Conservation (phyloP, 2,329 filamentous ascomycete genomes). For the Microsporum canis region DNA sequence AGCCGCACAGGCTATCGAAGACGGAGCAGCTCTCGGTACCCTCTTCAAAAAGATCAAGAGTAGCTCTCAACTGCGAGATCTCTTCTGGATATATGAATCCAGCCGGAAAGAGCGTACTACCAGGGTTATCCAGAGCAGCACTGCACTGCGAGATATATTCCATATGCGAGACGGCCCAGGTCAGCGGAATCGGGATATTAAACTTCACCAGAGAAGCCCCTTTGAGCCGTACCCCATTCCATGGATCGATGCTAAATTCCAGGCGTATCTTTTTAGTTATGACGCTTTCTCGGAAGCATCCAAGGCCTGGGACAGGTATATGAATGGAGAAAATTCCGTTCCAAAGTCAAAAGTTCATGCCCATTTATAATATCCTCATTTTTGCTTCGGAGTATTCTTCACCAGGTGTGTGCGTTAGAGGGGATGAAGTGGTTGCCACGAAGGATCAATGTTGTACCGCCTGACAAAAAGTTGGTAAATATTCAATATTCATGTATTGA, state of each 20-base stretch:
- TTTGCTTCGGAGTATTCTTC: neutral
- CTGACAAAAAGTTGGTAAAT: too few species aligned
- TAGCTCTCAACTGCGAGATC: slow-evolving; percentile 12
- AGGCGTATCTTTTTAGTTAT: slow-evolving; percentile 32
- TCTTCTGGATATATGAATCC: slow-evolving; percentile 41
- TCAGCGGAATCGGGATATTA: slow-evolving; percentile 43
- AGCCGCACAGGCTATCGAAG: slow-evolving; percentile 24
- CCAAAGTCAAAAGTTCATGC: neutral
- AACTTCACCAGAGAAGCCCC: slow-evolving; percentile 30
- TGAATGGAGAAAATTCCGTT: slow-evolving; percentile 4
- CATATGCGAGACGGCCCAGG: slow-evolving; percentile 49
- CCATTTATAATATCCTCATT: neutral
- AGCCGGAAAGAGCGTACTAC: slow-evolving; percentile 49
- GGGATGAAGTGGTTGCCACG: too few species aligned
- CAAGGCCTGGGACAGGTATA: slow-evolving; percentile 10
- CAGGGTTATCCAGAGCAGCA: slow-evolving; percentile 48
- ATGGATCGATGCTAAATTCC: slow-evolving; percentile 34
- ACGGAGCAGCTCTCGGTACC: slow-evolving; percentile 21
- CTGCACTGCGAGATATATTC: slow-evolving; percentile 51
- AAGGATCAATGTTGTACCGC: too few species aligned
- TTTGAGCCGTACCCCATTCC: slow-evolving; percentile 33
- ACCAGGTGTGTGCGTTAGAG: too few species aligned
- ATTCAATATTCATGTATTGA: too few species aligned
- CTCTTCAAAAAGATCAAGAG: slow-evolving; percentile 15
- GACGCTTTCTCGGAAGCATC: slow-evolving; percentile 15